Conservation (phyloP, 805 yeast species). For the Candida nemodendra region DNA sequence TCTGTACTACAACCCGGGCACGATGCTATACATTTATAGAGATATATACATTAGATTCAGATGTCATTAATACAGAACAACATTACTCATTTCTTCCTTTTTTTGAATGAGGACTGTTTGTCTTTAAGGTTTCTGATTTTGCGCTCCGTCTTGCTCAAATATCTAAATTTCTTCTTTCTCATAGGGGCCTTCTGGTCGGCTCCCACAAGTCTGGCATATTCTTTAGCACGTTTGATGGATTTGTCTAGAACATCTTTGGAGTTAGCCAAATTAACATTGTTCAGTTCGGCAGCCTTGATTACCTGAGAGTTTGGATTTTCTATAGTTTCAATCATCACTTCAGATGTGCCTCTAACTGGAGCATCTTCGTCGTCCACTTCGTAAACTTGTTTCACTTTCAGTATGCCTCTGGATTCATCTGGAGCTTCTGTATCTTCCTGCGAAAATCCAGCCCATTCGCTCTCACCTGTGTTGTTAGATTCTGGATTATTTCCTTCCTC, state of each 20-base stretch:
- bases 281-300: constrained; percentile 50
- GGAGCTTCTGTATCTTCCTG: constrained; percentile 21
- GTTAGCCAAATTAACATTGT: constrained; percentile 67
- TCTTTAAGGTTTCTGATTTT: constrained; percentile 47
- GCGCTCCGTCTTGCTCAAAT: constrained; percentile 79
- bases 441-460: constrained; percentile 42
- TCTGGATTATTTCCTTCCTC: constrained; percentile 36
- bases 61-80: background rate
- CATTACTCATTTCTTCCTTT: constrained; percentile 26
- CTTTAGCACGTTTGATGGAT: constrained; percentile 75
- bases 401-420: constrained; percentile 37
- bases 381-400: constrained; percentile 44
- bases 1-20: too few relatives aligned
- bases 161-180: constrained; percentile 77
- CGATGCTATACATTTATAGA: background rate
- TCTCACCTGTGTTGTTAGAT: constrained; percentile 21
- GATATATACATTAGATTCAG: background rate
- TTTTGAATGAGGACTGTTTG: constrained; percentile 34
- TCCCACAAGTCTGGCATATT: constrained; percentile 72
- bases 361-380: constrained; percentile 35
- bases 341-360: constrained; percentile 45
- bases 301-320: constrained; percentile 45
- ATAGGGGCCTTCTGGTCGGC: constrained; percentile 41
- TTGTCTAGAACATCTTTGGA: constrained; percentile 69
- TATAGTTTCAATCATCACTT: constrained; percentile 56